These are phyloP conservation scores for Aspergillus transmontanensis DNA, from an alignment of 2,329 filamentous ascomycete species.

Conservation along the genomic window DNA sequence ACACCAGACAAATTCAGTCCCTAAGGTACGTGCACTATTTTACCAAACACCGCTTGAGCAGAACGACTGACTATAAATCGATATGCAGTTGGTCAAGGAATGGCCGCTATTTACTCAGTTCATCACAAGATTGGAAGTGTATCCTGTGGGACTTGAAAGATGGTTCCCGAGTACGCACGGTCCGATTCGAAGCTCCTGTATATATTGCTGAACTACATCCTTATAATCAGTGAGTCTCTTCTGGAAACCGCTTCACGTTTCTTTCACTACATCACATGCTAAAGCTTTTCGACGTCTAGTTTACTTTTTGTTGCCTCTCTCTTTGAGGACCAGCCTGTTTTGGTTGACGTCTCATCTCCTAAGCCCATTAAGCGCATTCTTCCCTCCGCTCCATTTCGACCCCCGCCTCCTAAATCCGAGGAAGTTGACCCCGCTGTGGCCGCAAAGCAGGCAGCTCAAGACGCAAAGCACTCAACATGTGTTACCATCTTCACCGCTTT, in stretches of 20 bases:
- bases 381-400: slow-evolving; percentile 78
- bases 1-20: slow-evolving; percentile 91
- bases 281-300: slow-evolving; percentile 45
- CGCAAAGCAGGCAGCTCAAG: slow-evolving; percentile 86
- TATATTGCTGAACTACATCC: slow-evolving; percentile 97
- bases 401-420: slow-evolving; percentile 66
- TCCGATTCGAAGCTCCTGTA: slow-evolving; percentile 88
- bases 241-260: background rate
- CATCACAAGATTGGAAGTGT: slow-evolving; percentile 94
- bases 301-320: slow-evolving; percentile 86
- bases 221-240: slow-evolving; percentile 70
- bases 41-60: background rate
- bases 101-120: slow-evolving; percentile 86
- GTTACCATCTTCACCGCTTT: slow-evolving; percentile 84
- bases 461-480: slow-evolving; percentile 93
- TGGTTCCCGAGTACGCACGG: slow-evolving; percentile 72
- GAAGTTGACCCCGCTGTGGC: slow-evolving; percentile 59
- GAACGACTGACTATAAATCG: slow-evolving; percentile 8
- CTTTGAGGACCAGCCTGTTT: slow-evolving; percentile 87
- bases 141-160: slow-evolving; percentile 90
- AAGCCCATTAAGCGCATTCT: slow-evolving; percentile 75
- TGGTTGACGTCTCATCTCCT: slow-evolving; percentile 76
- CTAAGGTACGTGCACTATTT: slow-evolving; percentile 57
- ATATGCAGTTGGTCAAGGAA: slow-evolving; percentile 78
- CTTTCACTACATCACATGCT: background rate